Evolutionary conservation across 768 basidiomycete species (phyloP), one percentile per base, ranked within the genome.

Genomic region (Suillus hirtellus): DNA sequence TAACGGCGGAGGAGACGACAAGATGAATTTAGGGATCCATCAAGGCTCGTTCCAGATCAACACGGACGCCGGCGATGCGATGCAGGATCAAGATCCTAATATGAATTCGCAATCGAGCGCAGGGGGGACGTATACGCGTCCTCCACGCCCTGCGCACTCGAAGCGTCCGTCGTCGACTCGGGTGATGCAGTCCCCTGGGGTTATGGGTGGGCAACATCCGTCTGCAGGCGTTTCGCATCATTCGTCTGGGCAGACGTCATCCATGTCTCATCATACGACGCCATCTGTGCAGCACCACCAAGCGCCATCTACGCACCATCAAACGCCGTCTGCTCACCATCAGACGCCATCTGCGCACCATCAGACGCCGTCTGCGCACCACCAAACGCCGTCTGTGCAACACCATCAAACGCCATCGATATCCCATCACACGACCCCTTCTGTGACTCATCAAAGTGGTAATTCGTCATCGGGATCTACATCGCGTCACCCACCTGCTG

Each of bases 11-110:
- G 70, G 68, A 1, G 60, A 73, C 56, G 72, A 75, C 42, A 75
- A 74, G 60, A 74, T 76, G 70, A 55, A 55, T n/a, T 6, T 61
- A 3, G 61, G 64, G 9, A 80, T 79, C 31, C 86, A 88, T 67
- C 84, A 86, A 67, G 76, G 85, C 0, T 84, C 86, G n/a, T 88
- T 88, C 70, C 86, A 88, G 69, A 76, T 87, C 54, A 65, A 56
- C 38, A 56, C 42, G 5, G 53, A 56, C 4, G 19, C 54, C 11
- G 53, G 52, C 9, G 24, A 53, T 11, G 50, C 44, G 27, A 55
- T 50, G 37, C 60, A 50, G 17, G 60, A 61, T 14, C 49, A 55
- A 59, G 60, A 61, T 55, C 31, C 17, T 1, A 15, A 15, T 52
- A 10, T 31, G 10, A 34, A 34, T 52, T 17, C 50, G 1, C 52